Percentiles rank a stretch among this genome's conserved stretches.
phyloP scores from a whole-genome alignment of 495 filamentous ascomycete genomes.

The Echria macrotheca region DNA sequence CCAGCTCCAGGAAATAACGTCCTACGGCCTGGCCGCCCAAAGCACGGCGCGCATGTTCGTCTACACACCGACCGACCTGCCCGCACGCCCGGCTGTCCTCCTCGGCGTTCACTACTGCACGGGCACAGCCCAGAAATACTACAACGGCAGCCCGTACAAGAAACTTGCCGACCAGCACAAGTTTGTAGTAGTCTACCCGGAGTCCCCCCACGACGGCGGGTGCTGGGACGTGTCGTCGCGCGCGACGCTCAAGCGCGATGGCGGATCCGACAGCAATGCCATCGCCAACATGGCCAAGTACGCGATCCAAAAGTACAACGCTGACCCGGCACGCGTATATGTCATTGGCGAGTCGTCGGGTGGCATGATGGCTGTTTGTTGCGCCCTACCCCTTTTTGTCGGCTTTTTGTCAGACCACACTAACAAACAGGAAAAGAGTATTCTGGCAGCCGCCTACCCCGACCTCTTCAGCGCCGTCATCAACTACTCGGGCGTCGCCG shows the following conservation, averaged over 20 bases:
- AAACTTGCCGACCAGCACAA: constrained; percentile 36
- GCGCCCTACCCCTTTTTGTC: neutral
- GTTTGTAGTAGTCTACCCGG: constrained; percentile 41
- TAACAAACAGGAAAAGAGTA: constrained; percentile 40
- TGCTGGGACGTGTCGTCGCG: constrained; percentile 58
- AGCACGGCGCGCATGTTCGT: constrained; percentile 45
- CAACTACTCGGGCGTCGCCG: constrained; percentile 53
- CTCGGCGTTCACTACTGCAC: constrained; percentile 50
- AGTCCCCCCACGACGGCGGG: constrained; percentile 38
- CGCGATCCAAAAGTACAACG: constrained; percentile 29
- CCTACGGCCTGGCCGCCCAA: constrained; percentile 37
- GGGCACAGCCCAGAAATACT: constrained; percentile 23
- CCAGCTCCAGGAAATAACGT: constrained; percentile 22
- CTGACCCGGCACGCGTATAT: constrained; percentile 29
- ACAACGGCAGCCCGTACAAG: constrained; percentile 16
- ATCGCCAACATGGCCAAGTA: constrained; percentile 41
- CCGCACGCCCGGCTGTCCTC: constrained; percentile 44
- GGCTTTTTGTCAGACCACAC: neutral
- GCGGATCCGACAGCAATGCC: constrained; percentile 36
- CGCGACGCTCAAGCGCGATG: constrained; percentile 31
- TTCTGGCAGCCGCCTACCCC: constrained; percentile 53
- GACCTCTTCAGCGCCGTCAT: constrained; percentile 49
- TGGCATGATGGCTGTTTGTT: constrained; percentile 31
- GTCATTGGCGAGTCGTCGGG: constrained; percentile 38
- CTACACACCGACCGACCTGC: constrained; percentile 47